Evolutionary conservation across 805 yeast species (phyloP).

Genomic region (Saccharomycopsis selenospora): DNA sequence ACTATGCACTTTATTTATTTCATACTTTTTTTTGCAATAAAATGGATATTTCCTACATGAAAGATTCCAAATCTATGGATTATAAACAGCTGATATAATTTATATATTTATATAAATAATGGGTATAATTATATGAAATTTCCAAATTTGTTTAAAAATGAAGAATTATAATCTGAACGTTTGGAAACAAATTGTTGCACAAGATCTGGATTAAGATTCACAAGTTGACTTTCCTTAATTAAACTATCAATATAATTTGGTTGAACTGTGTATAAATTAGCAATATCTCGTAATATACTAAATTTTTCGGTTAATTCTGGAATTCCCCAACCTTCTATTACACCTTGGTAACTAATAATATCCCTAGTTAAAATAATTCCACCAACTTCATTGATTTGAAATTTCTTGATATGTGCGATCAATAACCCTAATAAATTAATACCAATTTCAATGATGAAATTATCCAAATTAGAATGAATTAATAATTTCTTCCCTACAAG

Average conservation of each 20-base stretch:
- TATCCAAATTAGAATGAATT: slow-evolving; percentile 36
- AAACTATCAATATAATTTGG: slow-evolving; percentile 71
- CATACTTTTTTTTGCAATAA: too few species aligned
- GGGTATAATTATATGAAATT: slow-evolving; percentile 31
- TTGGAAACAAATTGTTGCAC: slow-evolving; percentile 60
- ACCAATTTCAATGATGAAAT: slow-evolving; percentile 52
- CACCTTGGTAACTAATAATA: slow-evolving; percentile 64
- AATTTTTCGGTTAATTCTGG: slow-evolving; percentile 55
- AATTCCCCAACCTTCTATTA: slow-evolving; percentile 61
- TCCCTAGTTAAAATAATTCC: slow-evolving; percentile 79
- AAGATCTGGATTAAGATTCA: slow-evolving; percentile 52
- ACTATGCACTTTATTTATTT: too few species aligned
- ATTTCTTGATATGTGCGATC: slow-evolving; percentile 66
- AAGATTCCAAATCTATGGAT: too few species aligned
- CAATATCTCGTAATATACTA: slow-evolving; percentile 69
- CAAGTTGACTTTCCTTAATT: slow-evolving; percentile 73
- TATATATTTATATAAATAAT: too few species aligned
- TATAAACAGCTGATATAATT: too few species aligned
- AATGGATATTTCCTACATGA: too few species aligned
- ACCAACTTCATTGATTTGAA: slow-evolving; percentile 71
- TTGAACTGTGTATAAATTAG: slow-evolving; percentile 78
- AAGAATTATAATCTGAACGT: slow-evolving; percentile 61
- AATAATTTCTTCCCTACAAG: slow-evolving; percentile 12
- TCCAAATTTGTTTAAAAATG: slow-evolving; percentile 41
- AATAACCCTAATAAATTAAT: slow-evolving; percentile 48